Percentiles rank a stretch among this genome's conserved stretches.
Conservation (phyloP, 108 stramenopile species). For the Nannochloropsis salina region DNA sequence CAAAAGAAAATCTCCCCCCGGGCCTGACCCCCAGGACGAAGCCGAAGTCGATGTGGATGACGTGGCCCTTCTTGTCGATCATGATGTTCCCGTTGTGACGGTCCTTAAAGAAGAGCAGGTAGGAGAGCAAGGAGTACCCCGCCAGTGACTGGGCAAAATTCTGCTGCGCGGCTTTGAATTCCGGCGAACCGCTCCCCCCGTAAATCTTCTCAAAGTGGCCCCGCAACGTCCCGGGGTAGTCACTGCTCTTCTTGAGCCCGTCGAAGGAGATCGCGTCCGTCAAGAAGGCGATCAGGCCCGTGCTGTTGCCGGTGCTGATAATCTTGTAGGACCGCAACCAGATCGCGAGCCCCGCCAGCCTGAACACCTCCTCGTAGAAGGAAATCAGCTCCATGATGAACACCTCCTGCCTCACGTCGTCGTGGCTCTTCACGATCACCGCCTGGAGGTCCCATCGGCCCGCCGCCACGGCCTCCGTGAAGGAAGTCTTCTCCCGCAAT, state of each 20-base stretch:
- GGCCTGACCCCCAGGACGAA: constrained; percentile 78
- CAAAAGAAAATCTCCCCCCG: constrained; percentile 68
- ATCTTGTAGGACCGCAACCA: constrained; percentile 95
- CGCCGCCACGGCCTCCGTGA: constrained; percentile 2
- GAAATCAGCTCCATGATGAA: constrained; percentile 82
- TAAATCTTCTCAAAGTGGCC: constrained; percentile 32
- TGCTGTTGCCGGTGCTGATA: constrained; percentile 78
- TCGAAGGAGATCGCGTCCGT: constrained; percentile 84
- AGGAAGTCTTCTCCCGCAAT: neutral
- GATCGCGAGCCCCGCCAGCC: constrained; percentile 68
- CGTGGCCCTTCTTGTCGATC: constrained; percentile 84
- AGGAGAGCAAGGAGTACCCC: constrained; percentile 81
- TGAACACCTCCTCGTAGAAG: constrained; percentile 87
- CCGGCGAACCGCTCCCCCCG: constrained; percentile 25
- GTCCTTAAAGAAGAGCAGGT: constrained; percentile 92
- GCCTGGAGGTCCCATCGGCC: constrained; percentile 47
- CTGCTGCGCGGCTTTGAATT: constrained; percentile 77
- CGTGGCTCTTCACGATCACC: constrained; percentile 81
- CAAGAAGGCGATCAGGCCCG: constrained; percentile 85
- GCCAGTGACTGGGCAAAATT: constrained; percentile 80
- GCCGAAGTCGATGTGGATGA: constrained; percentile 99
- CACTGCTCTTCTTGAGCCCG: constrained; percentile 84
- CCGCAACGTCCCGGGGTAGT: constrained; percentile 60
- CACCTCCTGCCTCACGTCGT: constrained; percentile 63
- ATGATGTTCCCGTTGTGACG: constrained; percentile 99